Base-by-base conservation (phyloP, 2,329 filamentous ascomycete genomes). In the Ramularia collo-cygni region DNA sequence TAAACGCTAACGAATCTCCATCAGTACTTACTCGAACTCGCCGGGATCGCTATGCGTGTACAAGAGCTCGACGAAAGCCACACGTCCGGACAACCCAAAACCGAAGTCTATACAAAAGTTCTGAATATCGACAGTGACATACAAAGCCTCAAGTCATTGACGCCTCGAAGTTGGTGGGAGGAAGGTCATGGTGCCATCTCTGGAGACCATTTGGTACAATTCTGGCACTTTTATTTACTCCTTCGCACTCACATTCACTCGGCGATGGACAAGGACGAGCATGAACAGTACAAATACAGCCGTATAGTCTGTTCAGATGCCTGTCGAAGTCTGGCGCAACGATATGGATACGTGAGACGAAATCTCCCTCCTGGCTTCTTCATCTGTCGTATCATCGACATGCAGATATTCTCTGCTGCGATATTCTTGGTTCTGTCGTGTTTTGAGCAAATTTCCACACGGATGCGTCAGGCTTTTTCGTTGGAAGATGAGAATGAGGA, bases 101-200 rank as follows among this genome's bases (percentile, higher is more conserved):
- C 40, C 4, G 49, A 56, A 28, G 33, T 54, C 6, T 52, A 55
- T 15, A 42, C 46, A 5, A 50, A 46, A 26, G 51, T 53, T 13
- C 37, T 60, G 29, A 42, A 46, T n/a, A 47, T 53, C 10, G 58
- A 59, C 17, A 48, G 52, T 31, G 44, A 53, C 24, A 38, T 61
- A 14, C 52, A 52, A 9, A 42, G 33, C 3, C 40, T 61, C 28
- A 51, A 52, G 14, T 46, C 50, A 9, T 17, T 46, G 7, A 53
- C 52, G 7, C 54, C 56, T 7, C 40, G 43, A 15, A 17, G 4
- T 26, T 49, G 42, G 43, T 48, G 43, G 44, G 28, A 17, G 13
- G 48, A 49, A 14, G 21, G 26, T 5, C 19, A 24, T 8, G 27
- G 33, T 1, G 34, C 29, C 18, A 24, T 51, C 8, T 42, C 44